These are phyloP conservation scores for Endoconidiophora laricicola DNA, from an alignment of 2,329 filamentous ascomycete species.

Conservation along the genomic window DNA sequence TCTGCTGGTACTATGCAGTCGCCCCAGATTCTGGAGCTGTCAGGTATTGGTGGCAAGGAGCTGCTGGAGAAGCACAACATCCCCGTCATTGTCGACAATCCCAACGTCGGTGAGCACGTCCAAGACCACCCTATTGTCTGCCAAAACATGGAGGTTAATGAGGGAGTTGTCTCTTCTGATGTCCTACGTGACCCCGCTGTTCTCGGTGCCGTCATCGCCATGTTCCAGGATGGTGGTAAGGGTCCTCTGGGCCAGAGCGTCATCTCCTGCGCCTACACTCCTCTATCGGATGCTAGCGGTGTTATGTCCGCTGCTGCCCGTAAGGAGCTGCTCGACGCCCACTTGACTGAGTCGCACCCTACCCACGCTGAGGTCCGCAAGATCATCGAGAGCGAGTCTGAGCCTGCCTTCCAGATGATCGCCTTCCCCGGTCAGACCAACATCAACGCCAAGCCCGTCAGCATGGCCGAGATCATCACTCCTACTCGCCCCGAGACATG, in stretches of 20 bases:
- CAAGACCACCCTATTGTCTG: slow-evolving; percentile 28
- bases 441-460: slow-evolving; percentile 15
- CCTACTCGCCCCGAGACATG: slow-evolving; percentile 23
- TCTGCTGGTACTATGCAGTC: slow-evolving; percentile 33
- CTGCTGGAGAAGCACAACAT: slow-evolving; percentile 29
- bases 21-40: slow-evolving; percentile 34
- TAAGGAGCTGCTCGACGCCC: slow-evolving; percentile 16
- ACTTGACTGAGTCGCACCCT: slow-evolving; percentile 13
- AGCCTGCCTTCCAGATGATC: slow-evolving; percentile 21
- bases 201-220: slow-evolving; percentile 19
- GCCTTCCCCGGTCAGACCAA: slow-evolving; percentile 20
- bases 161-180: slow-evolving; percentile 18
- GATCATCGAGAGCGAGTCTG: slow-evolving; percentile 18
- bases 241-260: slow-evolving; percentile 24
- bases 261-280: slow-evolving; percentile 23
- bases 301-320: slow-evolving; percentile 16
- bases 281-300: slow-evolving; percentile 19
- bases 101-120: slow-evolving; percentile 42
- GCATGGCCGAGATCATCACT: slow-evolving; percentile 18
- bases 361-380: slow-evolving; percentile 17
- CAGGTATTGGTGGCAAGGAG: slow-evolving; percentile 28
- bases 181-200: slow-evolving; percentile 21
- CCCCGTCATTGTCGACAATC: slow-evolving; percentile 29
- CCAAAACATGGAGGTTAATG: slow-evolving; percentile 26
- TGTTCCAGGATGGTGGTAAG: slow-evolving; percentile 21